Evolutionary conservation across 495 filamentous ascomycete genomes (phyloP), one percentile per base, ranked within the genome.

Genomic region (Aspergillus sclerotioniger): DNA sequence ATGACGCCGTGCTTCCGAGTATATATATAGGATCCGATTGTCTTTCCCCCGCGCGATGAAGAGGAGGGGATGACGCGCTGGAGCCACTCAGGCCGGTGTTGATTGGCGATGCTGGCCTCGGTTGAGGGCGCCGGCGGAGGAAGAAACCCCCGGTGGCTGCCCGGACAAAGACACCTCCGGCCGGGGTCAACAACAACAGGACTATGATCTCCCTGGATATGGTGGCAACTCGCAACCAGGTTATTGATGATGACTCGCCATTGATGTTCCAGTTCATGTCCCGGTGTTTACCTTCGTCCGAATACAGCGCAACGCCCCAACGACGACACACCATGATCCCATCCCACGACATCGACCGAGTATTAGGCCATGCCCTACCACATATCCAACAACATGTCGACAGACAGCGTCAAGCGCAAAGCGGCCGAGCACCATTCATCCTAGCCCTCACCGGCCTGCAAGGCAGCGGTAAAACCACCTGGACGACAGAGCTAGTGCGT

Each of bases 401-500:
- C 17, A n/a, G 7, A 1, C 44, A 46, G 17, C 17, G 17, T 21
- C 1, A 8, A 1, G 0, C 1, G 6, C 10, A 17, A 8, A 20
- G 44, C 44, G 8, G 20, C 19, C n/a, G 17, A 13, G 20, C 19
- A 21, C 44, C 44, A 17, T 46, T 46, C 17, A 21, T 46, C 16
- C 17, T 46, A 21, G 44, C 44, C 17, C 44, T 46, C 17, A 46
- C 44, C 1, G 44, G 44, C 25, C 44, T 46, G 3, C 44, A 46
- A 21, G 44, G 44, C 17, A 46, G 44, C 44, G 44, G 44, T 16
- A 46, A 46, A n/a, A 46, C 44, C 17, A 46, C 44, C 44, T 46
- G 44, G 44, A 46, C 44, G 17, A 20, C 44, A 8, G 44, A 8
- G 16, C 19, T 46, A 8, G 44, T 46, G 44, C 44, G 16, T 3